These are phyloP conservation scores for Diaporthe citriasiana DNA, from an alignment of 2,329 filamentous ascomycete genomes.

Conservation along the genomic window DNA sequence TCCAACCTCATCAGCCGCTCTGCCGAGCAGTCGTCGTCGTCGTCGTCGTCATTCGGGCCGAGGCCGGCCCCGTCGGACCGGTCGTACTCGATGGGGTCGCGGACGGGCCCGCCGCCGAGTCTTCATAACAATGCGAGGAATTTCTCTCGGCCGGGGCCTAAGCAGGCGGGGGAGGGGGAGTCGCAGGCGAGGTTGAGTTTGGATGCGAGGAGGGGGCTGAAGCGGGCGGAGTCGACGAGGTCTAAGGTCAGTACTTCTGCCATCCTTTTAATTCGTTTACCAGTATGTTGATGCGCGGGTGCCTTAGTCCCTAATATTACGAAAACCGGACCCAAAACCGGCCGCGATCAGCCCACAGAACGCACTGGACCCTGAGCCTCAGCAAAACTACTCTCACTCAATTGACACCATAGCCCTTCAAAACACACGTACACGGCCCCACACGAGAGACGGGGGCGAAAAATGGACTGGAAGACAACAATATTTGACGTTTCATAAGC, in stretches of 20 bases:
- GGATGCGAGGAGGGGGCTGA: constrained; percentile 8
- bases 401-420: not conserved
- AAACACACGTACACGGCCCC: not conserved
- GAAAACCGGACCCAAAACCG: not conserved
- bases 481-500: not conserved
- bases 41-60: not conserved
- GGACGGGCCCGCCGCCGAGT: constrained; percentile 14
- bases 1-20: not conserved
- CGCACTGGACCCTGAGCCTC: not conserved
- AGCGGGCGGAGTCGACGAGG: not conserved
- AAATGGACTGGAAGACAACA: not conserved
- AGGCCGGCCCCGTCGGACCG: not conserved
- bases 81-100: constrained; percentile 10
- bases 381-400: not conserved
- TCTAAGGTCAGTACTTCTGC: not conserved
- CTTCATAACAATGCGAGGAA: not conserved
- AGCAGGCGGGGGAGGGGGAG: not conserved
- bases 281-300: rapidly evolving
- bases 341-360: not conserved
- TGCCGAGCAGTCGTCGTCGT: constrained; percentile 7
- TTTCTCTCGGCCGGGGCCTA: constrained; percentile 2
- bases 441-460: constrained; percentile 2
- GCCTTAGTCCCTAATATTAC: not conserved
- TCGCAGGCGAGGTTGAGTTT: not conserved
- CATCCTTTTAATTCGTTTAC: rapidly evolving